These are phyloP conservation scores for Prunus yedoensis DNA, from an alignment of 331 rosid species.

Conservation along the genomic window DNA sequence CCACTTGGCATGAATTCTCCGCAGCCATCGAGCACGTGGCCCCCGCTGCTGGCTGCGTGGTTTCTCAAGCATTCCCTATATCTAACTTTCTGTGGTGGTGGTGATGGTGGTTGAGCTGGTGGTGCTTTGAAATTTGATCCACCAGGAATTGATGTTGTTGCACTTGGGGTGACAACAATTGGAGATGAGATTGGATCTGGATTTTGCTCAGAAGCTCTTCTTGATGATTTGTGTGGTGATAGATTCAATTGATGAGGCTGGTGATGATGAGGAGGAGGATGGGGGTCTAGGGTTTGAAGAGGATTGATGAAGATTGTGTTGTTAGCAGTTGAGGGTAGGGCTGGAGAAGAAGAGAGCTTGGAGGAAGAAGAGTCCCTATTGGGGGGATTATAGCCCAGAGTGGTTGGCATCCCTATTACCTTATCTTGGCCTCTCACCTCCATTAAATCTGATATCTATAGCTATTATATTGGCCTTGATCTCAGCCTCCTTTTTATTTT, in stretches of 20 bases:
- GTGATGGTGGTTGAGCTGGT: background rate
- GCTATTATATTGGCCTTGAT: slow-evolving; percentile 6
- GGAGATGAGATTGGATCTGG: slow-evolving; percentile 37
- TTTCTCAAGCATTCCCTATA: slow-evolving; percentile 84
- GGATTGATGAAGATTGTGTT: slow-evolving; percentile 31
- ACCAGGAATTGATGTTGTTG: slow-evolving; percentile 17
- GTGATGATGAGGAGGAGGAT: slow-evolving; percentile 21
- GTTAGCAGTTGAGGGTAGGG: slow-evolving; percentile 26
- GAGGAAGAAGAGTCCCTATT: slow-evolving; percentile 54
- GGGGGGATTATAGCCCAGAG: slow-evolving; percentile 49
- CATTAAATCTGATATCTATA: slow-evolving; percentile 34
- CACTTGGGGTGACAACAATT: slow-evolving; percentile 14
- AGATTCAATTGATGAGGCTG: slow-evolving; percentile 7
- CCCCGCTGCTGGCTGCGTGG: slow-evolving; percentile 89
- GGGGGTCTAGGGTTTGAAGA: slow-evolving; percentile 42
- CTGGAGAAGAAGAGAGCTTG: slow-evolving; percentile 50
- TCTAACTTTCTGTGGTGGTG: slow-evolving; percentile 22
- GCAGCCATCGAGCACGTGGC: slow-evolving; percentile 86
- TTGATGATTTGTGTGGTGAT: slow-evolving; percentile 33
- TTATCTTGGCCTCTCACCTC: slow-evolving; percentile 51
- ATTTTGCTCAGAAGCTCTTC: slow-evolving; percentile 48
- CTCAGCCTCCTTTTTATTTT: slow-evolving; percentile 11
- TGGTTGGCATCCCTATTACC: slow-evolving; percentile 58
- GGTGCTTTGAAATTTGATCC: slow-evolving; percentile 32
- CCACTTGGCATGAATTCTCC: slow-evolving; percentile 96